phyloP scores from a whole-genome alignment of 768 basidiomycete species.

The Pleurotus giganteus region DNA sequence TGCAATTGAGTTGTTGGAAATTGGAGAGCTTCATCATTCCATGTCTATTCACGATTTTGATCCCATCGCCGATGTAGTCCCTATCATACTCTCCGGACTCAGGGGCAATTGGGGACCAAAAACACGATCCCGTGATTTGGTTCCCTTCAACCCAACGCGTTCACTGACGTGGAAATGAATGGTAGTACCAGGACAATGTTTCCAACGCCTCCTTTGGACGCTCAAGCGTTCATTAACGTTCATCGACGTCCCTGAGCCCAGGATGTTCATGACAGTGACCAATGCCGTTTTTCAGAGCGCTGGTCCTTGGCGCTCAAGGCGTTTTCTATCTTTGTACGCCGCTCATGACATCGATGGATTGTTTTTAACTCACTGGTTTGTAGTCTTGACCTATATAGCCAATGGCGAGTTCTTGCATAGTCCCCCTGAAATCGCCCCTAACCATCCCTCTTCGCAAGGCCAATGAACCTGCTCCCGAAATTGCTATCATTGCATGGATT shows the following conservation, averaged over 20 bases:
- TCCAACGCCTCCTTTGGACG: too few relatives aligned
- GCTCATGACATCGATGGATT: constrained; percentile 3
- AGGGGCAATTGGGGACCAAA: too few relatives aligned
- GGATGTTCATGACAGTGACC: constrained; percentile 97
- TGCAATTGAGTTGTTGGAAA: too few relatives aligned
- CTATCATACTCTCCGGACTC: too few relatives aligned
- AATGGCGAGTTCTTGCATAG: constrained; percentile 64
- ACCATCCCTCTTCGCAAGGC: constrained; percentile 38
- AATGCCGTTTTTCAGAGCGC: constrained; percentile 71
- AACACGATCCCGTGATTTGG: too few relatives aligned
- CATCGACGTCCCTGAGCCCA: constrained; percentile 28
- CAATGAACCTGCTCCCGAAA: constrained; percentile 73
- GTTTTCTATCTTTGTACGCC: constrained; percentile 84
- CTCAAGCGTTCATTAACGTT: too few relatives aligned
- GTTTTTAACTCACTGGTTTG: constrained; percentile 11
- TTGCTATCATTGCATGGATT: constrained; percentile 93
- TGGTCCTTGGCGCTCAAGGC: constrained; percentile 90
- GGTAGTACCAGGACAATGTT: too few relatives aligned
- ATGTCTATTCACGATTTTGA: too few relatives aligned
- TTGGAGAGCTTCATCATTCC: too few relatives aligned
- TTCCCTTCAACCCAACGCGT: too few relatives aligned
- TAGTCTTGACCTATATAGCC: constrained; percentile 76
- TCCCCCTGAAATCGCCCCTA: not conserved
- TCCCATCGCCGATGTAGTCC: too few relatives aligned
- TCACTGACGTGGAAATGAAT: too few relatives aligned